Evolutionary conservation across 768 basidiomycete species (phyloP), one percentile per base, ranked within the genome.

Genomic region (Leccinum olivaceopallidum): DNA sequence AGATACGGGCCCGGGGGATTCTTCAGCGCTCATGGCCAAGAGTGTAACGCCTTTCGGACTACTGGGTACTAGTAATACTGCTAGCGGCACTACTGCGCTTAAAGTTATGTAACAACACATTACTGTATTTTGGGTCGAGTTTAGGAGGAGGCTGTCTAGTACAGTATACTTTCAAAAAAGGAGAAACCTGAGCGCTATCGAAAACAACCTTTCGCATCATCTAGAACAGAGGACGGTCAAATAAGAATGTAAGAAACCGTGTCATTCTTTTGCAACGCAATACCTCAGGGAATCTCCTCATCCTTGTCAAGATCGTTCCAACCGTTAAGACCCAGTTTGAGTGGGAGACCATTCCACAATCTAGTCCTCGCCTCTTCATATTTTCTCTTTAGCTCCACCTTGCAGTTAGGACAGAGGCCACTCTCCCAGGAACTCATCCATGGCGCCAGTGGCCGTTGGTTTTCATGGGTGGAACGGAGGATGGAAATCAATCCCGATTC

Each of bases 281-380:
- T 12, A 56, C 22, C n/a, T 57, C n/a, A 20, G 9, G 20, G 44
- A 6, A 20, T 47, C 44, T 50, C 55, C 32, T 24, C 34, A 4
- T 53, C 53, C 22, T 58, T 49, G 22, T 57, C 63, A 10, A 65
- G 36, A 10, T 53, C 50, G 20, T 61, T 56, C 63, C 64, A 65
- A 26, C 14, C 4, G 4, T 52, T 47, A 30, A 65, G 55, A 24
- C 49, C 59, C 54, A 65, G 32, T 2, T 7, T 13, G 20, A 54
- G 20, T 6, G 60, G 60, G 3, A 65, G 18, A 20, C 39, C 20
- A 6, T 42, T 18, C 65, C 59, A 66, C 6, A 51, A 30, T 22
- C 2, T 20, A 5, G 2, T n/a, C 37, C 61, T 58, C 4, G 20
- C 9, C 1, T 53, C 36, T 24, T 66, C 61, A 14, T 48, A 42